Evolutionary conservation across 1,284 basidiomycete genomes (phyloP).

Genomic region (Apiotrichum montevideense): DNA sequence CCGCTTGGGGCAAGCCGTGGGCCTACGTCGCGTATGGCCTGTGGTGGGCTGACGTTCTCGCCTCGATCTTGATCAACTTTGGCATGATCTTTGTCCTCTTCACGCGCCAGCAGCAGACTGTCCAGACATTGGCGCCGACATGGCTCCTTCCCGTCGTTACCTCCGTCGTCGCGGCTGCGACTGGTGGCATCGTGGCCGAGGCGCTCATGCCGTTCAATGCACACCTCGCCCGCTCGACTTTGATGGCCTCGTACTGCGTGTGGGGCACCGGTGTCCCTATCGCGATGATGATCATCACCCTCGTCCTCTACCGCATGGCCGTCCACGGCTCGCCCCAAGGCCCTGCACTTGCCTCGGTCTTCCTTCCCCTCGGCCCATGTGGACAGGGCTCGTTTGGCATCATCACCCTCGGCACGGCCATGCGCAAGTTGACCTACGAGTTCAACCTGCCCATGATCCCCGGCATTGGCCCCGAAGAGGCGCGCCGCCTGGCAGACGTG

Average conservation of each 20-base stretch:
- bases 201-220: slow-evolving; percentile 51
- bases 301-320: slow-evolving; percentile 53
- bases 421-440: slow-evolving; percentile 49
- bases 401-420: slow-evolving; percentile 52
- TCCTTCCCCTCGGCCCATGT: slow-evolving; percentile 55
- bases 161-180: slow-evolving; percentile 61
- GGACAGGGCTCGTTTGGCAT: slow-evolving; percentile 61
- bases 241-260: slow-evolving; percentile 50
- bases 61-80: slow-evolving; percentile 59
- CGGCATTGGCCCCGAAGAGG: slow-evolving; percentile 34
- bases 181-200: slow-evolving; percentile 58
- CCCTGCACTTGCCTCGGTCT: slow-evolving; percentile 55
- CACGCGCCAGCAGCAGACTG: slow-evolving; percentile 57
- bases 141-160: slow-evolving; percentile 70
- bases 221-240: slow-evolving; percentile 55
- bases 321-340: slow-evolving; percentile 47
- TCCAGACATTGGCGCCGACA: slow-evolving; percentile 55
- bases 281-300: slow-evolving; percentile 56
- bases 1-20: slow-evolving; percentile 53
- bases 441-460: slow-evolving; percentile 22
- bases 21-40: slow-evolving; percentile 59
- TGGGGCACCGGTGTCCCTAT: slow-evolving; percentile 49
- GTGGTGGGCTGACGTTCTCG: slow-evolving; percentile 65
- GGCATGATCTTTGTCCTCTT: slow-evolving; percentile 63
- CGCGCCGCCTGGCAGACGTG: slow-evolving; percentile 40